These are phyloP conservation scores for Nymphaea colorata DNA, from an alignment of 164 flowering plant genomes.

Conservation along the genomic window DNA sequence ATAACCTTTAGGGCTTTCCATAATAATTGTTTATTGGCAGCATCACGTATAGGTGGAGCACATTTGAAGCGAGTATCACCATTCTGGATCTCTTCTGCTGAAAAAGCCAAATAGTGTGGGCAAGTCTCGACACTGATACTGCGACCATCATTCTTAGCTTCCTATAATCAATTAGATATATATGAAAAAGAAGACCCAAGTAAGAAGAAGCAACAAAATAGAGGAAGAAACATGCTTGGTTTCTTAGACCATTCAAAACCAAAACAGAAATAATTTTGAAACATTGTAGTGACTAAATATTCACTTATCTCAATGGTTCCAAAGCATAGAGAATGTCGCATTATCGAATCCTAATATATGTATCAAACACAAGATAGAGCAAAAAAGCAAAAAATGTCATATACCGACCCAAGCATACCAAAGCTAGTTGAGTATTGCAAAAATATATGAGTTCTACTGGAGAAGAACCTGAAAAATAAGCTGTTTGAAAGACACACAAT, in stretches of 20 bases:
- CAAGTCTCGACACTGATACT: slow-evolving; percentile 92
- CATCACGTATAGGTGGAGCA: slow-evolving; percentile 88
- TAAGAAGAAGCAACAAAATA: neutral
- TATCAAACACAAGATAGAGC: no score
- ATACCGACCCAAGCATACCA: no score
- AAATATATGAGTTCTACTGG: no score
- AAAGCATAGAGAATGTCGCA: no score
- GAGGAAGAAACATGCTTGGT: neutral
- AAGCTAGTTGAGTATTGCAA: no score
- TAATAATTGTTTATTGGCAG: slow-evolving; percentile 54
- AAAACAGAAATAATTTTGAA: no score
- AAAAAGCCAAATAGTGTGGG: slow-evolving; percentile 91
- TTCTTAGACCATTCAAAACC: neutral
- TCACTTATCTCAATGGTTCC: no score
- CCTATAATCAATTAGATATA: slow-evolving; percentile 27
- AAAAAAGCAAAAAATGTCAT: no score
- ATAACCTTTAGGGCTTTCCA: slow-evolving; percentile 79
- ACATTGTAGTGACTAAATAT: no score
- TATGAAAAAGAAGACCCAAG: neutral
- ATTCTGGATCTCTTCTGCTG: slow-evolving; percentile 83
- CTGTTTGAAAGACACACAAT: no score
- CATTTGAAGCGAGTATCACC: slow-evolving; percentile 98
- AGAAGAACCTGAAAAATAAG: no score
- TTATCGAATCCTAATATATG: no score
- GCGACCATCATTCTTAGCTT: slow-evolving; percentile 64